Evolutionary conservation across 768 basidiomycete genomes (phyloP).

Genomic region (Mycena galopus): DNA sequence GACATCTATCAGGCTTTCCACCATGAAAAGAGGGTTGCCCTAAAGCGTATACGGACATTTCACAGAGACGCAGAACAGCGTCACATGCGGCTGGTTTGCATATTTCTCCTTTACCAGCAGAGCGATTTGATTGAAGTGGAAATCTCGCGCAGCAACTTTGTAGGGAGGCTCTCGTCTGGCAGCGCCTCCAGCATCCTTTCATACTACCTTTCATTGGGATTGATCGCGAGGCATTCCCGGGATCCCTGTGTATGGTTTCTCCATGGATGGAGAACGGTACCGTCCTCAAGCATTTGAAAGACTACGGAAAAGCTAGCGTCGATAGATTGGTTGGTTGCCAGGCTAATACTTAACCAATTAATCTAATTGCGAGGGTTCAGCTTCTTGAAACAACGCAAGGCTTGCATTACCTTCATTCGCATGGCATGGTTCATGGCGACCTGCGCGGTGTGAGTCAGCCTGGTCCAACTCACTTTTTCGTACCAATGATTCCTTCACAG

Average conservation of each 20-base stretch:
- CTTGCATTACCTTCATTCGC: background rate
- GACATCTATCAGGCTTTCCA: background rate
- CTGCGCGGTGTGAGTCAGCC: background rate
- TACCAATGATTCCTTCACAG: background rate
- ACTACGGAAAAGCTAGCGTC: background rate
- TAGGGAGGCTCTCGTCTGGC: background rate
- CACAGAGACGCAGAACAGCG: background rate
- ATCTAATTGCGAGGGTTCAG: background rate
- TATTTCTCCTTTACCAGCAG: background rate
- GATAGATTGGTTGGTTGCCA: background rate
- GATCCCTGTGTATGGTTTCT: background rate
- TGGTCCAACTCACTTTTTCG: background rate
- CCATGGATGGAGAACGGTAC: background rate
- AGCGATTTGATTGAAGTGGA: background rate
- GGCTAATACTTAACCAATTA: background rate
- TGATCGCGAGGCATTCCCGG: background rate
- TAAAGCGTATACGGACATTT: background rate
- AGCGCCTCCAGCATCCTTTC: background rate
- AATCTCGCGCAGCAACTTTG: background rate
- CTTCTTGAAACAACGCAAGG: background rate
- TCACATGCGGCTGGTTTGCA: background rate
- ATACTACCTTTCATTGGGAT: background rate
- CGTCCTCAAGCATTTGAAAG: background rate
- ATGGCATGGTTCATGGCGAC: background rate
- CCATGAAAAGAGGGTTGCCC: background rate